These are phyloP conservation scores for Kwoniella bestiolae DNA, from an alignment of 768 basidiomycete genomes.

Conservation along the genomic window DNA sequence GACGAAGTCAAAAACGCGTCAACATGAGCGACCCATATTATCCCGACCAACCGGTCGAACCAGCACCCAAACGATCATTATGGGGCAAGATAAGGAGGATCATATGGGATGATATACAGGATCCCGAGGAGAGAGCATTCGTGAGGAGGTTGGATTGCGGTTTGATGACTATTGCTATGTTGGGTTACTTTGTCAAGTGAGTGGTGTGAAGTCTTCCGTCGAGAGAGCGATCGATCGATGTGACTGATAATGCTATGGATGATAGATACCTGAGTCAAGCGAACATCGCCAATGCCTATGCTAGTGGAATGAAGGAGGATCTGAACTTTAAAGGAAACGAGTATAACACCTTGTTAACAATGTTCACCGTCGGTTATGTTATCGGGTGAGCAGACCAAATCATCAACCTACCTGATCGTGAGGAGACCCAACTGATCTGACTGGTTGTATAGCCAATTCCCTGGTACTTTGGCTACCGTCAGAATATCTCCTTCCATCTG, in stretches of 20 bases:
- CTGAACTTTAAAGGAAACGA: slow-evolving; percentile 38
- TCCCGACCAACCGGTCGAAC: neutral
- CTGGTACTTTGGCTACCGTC: slow-evolving; percentile 16
- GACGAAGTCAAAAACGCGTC: neutral
- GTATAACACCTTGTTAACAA: slow-evolving; percentile 25
- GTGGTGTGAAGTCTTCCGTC: neutral
- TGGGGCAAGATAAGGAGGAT: slow-evolving; percentile 16
- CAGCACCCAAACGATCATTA: slow-evolving; percentile 1
- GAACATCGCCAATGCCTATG: slow-evolving; percentile 30
- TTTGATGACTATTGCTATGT: slow-evolving; percentile 22
- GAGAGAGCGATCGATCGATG: neutral
- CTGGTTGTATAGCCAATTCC: slow-evolving; percentile 7
- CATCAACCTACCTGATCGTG: too few relatives aligned
- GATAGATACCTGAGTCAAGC: slow-evolving; percentile 11
- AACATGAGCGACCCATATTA: neutral
- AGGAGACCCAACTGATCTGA: too few relatives aligned
- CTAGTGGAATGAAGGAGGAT: slow-evolving; percentile 41
- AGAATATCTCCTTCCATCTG: slow-evolving; percentile 15
- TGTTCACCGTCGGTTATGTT: slow-evolving; percentile 20
- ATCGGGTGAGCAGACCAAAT: slow-evolving; percentile 4
- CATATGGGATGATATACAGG: slow-evolving; percentile 20
- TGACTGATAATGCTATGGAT: neutral
- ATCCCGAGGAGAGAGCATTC: slow-evolving; percentile 25
- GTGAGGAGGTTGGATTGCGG: slow-evolving; percentile 21
- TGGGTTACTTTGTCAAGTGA: slow-evolving; percentile 25